Conservation (phyloP, 345 rosid species). For the Turritis glabra region DNA sequence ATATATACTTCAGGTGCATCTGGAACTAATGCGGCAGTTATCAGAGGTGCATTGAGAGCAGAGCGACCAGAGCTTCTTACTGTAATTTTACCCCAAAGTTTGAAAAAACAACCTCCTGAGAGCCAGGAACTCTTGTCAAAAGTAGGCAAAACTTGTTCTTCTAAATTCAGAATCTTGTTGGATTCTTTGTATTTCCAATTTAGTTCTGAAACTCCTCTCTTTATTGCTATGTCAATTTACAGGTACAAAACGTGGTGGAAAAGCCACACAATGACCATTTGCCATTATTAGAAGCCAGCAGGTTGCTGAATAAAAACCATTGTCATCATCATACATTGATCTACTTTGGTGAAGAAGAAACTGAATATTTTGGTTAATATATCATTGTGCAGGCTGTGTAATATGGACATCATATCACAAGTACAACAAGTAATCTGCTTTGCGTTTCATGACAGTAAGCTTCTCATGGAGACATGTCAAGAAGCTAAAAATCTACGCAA, state of each 20-base stretch:
- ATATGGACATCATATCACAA: constrained; percentile 92
- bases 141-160: constrained; percentile 45
- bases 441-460: constrained; percentile 91
- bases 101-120: constrained; percentile 93
- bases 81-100: constrained; percentile 87
- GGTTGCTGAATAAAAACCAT: constrained; percentile 39
- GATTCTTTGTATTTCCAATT: not conserved
- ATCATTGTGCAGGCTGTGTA: constrained; percentile 70
- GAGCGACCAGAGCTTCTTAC: constrained; percentile 94
- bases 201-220: not conserved
- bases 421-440: constrained; percentile 98
- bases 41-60: constrained; percentile 96
- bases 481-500: constrained; percentile 91
- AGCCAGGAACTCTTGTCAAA: constrained; percentile 90
- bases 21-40: constrained; percentile 96
- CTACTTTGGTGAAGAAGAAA: not conserved
- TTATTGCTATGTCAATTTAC: constrained; percentile 25
- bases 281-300: constrained; percentile 83
- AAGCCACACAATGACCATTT: constrained; percentile 82
- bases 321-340: not conserved
- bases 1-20: constrained; percentile 98
- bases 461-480: constrained; percentile 95
- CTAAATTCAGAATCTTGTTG: not conserved
- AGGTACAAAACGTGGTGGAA: constrained; percentile 82
- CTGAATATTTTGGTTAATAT: not conserved